These are phyloP conservation scores for Cercospora janseana DNA, from an alignment of 2,329 filamentous ascomycete species.

Conservation along the genomic window DNA sequence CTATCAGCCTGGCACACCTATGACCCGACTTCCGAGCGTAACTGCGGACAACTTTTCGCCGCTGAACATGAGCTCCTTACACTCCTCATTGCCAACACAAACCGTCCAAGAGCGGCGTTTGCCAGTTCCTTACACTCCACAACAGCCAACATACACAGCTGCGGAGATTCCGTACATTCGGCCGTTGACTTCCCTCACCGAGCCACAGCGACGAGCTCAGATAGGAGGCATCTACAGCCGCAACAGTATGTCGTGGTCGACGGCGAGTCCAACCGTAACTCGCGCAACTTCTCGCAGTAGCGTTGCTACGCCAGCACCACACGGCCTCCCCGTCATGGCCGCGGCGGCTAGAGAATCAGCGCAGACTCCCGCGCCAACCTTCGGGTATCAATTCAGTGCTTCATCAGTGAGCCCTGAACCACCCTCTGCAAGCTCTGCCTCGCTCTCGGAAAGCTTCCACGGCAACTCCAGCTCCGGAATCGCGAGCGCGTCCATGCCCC, in stretches of 20 bases:
- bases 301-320: slow-evolving; percentile 1
- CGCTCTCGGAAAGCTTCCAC: slow-evolving; percentile 26
- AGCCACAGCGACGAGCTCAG: slow-evolving; percentile 27
- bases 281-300: slow-evolving; percentile 18
- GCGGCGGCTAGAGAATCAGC: slow-evolving; percentile 20
- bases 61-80: slow-evolving; percentile 37
- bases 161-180: slow-evolving; percentile 29
- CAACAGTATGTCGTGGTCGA: slow-evolving; percentile 34
- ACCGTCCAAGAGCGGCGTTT: slow-evolving; percentile 36
- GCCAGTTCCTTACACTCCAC: slow-evolving; percentile 32
- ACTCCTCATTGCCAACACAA: slow-evolving; percentile 36
- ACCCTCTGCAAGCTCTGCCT: slow-evolving; percentile 27
- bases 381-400: slow-evolving; percentile 34
- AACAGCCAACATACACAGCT: slow-evolving; percentile 20
- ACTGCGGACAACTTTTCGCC: slow-evolving; percentile 33
- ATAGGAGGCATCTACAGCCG: slow-evolving; percentile 35
- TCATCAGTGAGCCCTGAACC: slow-evolving; percentile 28
- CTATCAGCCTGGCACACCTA: slow-evolving; percentile 19
- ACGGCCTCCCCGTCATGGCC: slow-evolving; percentile 14
- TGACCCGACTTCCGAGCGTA: slow-evolving; percentile 30
- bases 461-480: slow-evolving; percentile 25
- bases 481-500: slow-evolving; percentile 24
- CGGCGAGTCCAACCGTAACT: slow-evolving; percentile 19
- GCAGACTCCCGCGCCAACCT: slow-evolving; percentile 13
- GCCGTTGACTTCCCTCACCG: slow-evolving; percentile 29